Evolutionary conservation across 805 yeast genomes (phyloP).

Genomic region (Citeromyces matritensis): DNA sequence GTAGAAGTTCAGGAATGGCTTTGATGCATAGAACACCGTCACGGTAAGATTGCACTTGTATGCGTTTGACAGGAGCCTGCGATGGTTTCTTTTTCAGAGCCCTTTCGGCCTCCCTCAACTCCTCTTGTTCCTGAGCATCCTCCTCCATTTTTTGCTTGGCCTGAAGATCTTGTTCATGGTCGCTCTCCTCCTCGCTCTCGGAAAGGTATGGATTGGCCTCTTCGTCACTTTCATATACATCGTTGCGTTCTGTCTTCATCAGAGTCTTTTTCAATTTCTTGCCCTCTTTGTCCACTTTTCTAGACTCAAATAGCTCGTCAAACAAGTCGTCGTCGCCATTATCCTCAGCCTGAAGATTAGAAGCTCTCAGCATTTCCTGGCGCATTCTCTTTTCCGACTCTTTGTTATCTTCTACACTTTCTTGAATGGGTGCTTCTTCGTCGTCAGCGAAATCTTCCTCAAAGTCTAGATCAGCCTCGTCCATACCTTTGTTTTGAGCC

Average conservation of each 20-base stretch:
- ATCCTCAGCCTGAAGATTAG: conserved; percentile 47
- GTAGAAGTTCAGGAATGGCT: conserved; percentile 45
- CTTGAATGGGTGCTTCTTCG: conserved; percentile 96
- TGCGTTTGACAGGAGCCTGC: conserved; percentile 13
- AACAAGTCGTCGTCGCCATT: conserved; percentile 49
- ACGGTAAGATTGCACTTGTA: conserved; percentile 23
- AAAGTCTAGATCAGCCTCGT: conserved; percentile 83
- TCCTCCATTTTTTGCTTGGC: conserved; percentile 16
- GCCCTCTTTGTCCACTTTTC: conserved; percentile 84
- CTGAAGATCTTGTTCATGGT: conserved; percentile 6
- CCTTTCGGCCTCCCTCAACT: conserved; percentile 15
- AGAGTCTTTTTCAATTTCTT: conserved; percentile 72
- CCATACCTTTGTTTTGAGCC: conserved; percentile 34
- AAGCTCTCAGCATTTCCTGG: conserved; percentile 73
- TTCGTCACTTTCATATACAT: conserved; percentile 78
- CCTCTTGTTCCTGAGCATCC: conserved; percentile 16
- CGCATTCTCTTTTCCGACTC: conserved; percentile 76
- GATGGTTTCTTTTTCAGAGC: conserved; percentile 8
- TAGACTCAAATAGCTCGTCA: conserved; percentile 54
- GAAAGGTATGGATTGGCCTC: conserved; percentile 67
- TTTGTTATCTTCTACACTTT: conserved; percentile 88
- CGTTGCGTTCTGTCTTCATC: conserved; percentile 74
- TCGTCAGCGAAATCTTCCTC: conserved; percentile 98
- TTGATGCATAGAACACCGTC: conserved; percentile 46
- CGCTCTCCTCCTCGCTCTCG: conserved; percentile 47